Base-by-base conservation (phyloP, 140 eudicot species). In the Stevia rebaudiana region DNA sequence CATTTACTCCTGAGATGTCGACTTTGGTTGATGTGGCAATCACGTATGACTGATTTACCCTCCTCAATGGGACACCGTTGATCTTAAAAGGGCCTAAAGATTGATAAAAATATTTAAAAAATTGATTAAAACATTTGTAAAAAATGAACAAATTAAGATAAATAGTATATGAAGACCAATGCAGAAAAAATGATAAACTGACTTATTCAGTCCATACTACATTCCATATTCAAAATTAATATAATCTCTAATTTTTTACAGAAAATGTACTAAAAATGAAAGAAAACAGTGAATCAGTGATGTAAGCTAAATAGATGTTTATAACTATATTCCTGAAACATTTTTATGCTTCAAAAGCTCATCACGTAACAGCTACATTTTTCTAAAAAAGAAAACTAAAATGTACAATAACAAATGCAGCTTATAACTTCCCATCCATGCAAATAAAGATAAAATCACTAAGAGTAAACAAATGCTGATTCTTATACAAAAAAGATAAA, bases 41-140 rank as follows among this genome's bases (percentile, higher is more conserved):
- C 30, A 81, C 87, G 44, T 86, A 84, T 15, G 92, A 64, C 63
- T 84, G 95, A 48, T 87, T 87, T 53, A 84, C 84, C 58, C 92
- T 88, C 64, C 95, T 87, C 59, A 87, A 71, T n/a, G 95, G 95
- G 40, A 87, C 86, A 30, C 88, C 95, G 6, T 87, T 87, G 52
- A 87, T 54, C 83, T 84, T 84, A 55, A 74, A 82, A 6, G 94
- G 94, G 2, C 94, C 89, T 85, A 60, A 18, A 12, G n/a, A 28
- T 4, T 10, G 1, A 55, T 19, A 0, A n/a, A 54, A 9, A 1
- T n/a, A n/a, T n/a, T n/a, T n/a, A n/a, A 60, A 18, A 12, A 18
- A 28, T 4, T 10, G 1, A 55, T 19, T 0, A n/a, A 54, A 9
- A 1, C n/a, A 1, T 13, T 6, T 53, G 15, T 4, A 68, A 37